A percentile compares a stretch with the other conserved stretches of the same genome.
Evolutionary conservation across 164 flowering plant genomes (phyloP).

Genomic region (Cinnamomum micranthum): DNA sequence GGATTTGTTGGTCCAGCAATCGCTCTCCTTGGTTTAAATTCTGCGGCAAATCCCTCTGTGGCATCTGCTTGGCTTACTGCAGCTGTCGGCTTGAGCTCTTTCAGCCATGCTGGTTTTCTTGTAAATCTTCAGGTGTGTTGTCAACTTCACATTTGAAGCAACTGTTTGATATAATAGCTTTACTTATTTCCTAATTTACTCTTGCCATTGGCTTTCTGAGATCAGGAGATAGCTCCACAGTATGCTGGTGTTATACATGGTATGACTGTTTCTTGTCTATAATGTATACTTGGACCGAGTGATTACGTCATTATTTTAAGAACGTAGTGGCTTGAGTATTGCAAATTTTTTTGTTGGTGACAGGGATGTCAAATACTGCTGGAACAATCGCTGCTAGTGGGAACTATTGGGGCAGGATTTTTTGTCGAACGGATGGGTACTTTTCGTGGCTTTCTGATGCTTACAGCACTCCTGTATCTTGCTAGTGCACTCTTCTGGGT

Average conservation of each 20-base stretch:
- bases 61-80: constrained; percentile 93
- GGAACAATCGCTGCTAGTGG: constrained; percentile 90
- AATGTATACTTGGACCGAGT: not conserved
- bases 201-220: constrained; percentile 13
- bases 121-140: constrained; percentile 88
- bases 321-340: not conserved
- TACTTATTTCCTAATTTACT: not conserved
- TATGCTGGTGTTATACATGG: constrained; percentile 94
- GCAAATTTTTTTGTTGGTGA: not conserved
- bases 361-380: constrained; percentile 87
- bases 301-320: not conserved
- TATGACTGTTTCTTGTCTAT: constrained; percentile 16
- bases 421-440: constrained; percentile 85
- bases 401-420: constrained; percentile 93
- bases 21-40: constrained; percentile 69
- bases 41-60: constrained; percentile 54
- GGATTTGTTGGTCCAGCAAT: constrained; percentile 85
- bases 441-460: constrained; percentile 75
- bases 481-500: constrained; percentile 69
- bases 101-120: constrained; percentile 93
- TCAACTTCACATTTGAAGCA: not conserved
- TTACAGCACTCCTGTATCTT: constrained; percentile 75
- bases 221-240: constrained; percentile 90
- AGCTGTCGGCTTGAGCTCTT: constrained; percentile 86
- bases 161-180: not conserved